phyloP scores from a whole-genome alignment of 768 basidiomycete genomes.

The Suillus americanus region DNA sequence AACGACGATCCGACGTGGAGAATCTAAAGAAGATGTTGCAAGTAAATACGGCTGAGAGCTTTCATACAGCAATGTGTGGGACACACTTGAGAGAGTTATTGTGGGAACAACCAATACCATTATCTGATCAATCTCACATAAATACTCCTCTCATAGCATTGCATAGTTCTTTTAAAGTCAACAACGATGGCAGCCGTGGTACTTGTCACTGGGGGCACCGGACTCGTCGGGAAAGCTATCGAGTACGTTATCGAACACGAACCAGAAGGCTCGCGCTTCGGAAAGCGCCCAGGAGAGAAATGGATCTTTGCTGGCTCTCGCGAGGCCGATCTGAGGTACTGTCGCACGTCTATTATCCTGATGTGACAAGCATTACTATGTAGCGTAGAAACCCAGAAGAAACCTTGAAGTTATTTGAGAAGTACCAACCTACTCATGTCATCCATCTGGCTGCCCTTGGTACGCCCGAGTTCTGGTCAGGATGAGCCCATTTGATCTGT shows the following conservation, averaged over 20 bases:
- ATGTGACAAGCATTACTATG: not conserved
- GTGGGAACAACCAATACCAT: conserved; percentile 17
- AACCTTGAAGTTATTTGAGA: conserved; percentile 76
- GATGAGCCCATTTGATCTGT: conserved; percentile 6
- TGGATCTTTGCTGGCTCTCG: conserved; percentile 84
- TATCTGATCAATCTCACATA: conserved; percentile 1
- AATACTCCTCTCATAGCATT: not conserved
- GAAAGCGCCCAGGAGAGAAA: conserved; percentile 69
- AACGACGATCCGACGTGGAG: conserved; percentile 5
- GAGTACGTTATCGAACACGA: conserved; percentile 77
- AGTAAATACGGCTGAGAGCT: conserved; percentile 9
- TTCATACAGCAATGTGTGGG: conserved; percentile 12
- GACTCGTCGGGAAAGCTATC: conserved; percentile 86
- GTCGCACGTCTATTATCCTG: not conserved
- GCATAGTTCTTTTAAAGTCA: not conserved
- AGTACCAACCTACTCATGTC: conserved; percentile 93
- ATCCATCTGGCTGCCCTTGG: conserved; percentile 95
- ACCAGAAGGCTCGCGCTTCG: conserved; percentile 75
- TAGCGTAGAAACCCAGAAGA: conserved; percentile 61
- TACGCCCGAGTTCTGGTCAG: conserved; percentile 33
- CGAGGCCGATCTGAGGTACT: conserved; percentile 83
- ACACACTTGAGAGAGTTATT: not conserved
- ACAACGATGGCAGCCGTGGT: conserved; percentile 44
- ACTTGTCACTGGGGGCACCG: conserved; percentile 83
- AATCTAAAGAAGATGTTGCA: conserved; percentile 9